These are phyloP conservation scores for Globisporangium yorkense DNA, from an alignment of 352 stramenopile genomes.

Conservation along the genomic window DNA sequence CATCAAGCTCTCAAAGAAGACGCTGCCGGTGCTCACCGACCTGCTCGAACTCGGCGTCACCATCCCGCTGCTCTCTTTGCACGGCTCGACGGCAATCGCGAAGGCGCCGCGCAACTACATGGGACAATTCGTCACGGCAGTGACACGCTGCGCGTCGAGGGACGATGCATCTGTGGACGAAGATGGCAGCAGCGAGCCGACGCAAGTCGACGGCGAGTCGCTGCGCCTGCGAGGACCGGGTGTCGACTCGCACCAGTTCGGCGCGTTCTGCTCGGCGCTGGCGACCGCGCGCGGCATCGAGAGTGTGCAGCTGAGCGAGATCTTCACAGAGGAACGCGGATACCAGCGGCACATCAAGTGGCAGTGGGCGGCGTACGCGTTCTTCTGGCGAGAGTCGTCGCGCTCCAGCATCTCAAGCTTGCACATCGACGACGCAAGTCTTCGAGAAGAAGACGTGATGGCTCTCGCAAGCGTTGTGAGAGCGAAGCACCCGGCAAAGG, in stretches of 20 bases:
- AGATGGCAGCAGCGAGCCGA: neutral
- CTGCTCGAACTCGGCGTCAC: conserved; percentile 4
- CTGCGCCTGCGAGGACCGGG: conserved; percentile 3
- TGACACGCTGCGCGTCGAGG: conserved; percentile 1
- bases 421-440: conserved; percentile 7
- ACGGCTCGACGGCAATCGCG: conserved; percentile 4
- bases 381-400: conserved; percentile 9
- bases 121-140: conserved; percentile 8
- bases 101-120: conserved; percentile 5
- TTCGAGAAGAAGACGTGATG: conserved; percentile 5
- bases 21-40: conserved; percentile 4
- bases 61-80: conserved; percentile 8
- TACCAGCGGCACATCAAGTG: conserved; percentile 11
- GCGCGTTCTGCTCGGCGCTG: conserved; percentile 14
- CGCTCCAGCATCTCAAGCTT: conserved; percentile 1
- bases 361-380: conserved; percentile 15
- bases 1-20: conserved; percentile 7
- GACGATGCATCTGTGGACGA: neutral
- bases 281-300: conserved; percentile 4
- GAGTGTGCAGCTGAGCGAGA: conserved; percentile 6
- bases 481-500: conserved; percentile 9
- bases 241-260: conserved; percentile 12
- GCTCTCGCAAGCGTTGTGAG: conserved; percentile 8
- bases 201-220: too few relatives aligned
- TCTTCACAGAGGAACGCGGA: conserved; percentile 7